Evolutionary conservation across 371 early-diverging fungal species (phyloP), one percentile per base, ranked within the genome.

Genomic region (Sporodiniella umbellata): DNA sequence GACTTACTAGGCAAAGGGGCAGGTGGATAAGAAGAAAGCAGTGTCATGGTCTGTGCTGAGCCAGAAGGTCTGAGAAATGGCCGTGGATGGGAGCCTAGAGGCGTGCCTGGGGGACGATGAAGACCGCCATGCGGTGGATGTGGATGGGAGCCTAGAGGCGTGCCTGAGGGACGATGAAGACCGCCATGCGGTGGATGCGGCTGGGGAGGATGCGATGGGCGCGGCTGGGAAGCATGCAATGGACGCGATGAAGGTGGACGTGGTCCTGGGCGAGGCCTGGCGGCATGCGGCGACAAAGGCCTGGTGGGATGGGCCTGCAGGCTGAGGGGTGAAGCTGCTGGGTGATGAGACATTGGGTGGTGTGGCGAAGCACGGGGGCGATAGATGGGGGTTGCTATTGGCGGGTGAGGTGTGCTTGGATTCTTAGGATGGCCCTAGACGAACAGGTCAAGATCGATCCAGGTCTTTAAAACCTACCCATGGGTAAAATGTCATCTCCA

Each of bases 401-500:
- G 12, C 31, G 12, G 1, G 1, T 8, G 31, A 33, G 58, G 53
- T 48, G 48, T 47, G 4, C 44, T 4, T 28, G 30, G 4, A 28
- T 28, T 38, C 2, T 37, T 24, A 5, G 43, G 26, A 24, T 58
- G 39, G 37, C 53, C 52, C 58, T 58, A 51, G 10, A 43, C 3
- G 39, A 26, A 30, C 4, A 47, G 25, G 38, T 49, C 35, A 7
- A 19, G 11, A 21, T 21, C 8, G 37, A 38, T 3, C 7, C 1
- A 23, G 39, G 11, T 22, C n/a, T 8, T 5, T 21, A n/a, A 2
- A 17, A 2, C 19, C 30, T 28, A 43, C 53, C 58, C 58, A 51
- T 15, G 57, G 40, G 51, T 64, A 68, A 51, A 71, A 68, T 6
- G 71, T 71, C 54, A 71, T 51, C 37, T 71, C 71, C 23, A 71